phyloP scores from a whole-genome alignment of 164 flowering plant genomes.

The Chloranthus sessilifolius region DNA sequence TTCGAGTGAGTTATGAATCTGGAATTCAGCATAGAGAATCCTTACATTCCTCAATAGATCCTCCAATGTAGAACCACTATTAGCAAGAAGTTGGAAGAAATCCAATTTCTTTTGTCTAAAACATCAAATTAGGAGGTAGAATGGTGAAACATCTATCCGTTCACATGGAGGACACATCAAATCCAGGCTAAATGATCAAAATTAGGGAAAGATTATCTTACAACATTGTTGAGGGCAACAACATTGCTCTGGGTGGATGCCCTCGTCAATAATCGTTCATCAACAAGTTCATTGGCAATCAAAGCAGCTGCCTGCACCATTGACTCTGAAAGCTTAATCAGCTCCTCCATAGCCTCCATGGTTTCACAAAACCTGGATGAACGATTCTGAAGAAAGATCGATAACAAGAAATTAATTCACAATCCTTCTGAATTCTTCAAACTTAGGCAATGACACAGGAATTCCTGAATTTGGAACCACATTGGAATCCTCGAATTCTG shows the following conservation, averaged over 20 bases:
- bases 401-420: neutral
- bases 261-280: slow-evolving; percentile 53
- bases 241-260: slow-evolving; percentile 79
- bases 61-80: no score
- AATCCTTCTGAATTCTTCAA: neutral
- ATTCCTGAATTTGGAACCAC: no score
- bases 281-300: slow-evolving; percentile 89
- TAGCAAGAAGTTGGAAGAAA: no score
- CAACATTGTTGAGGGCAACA: slow-evolving; percentile 96
- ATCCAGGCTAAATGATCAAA: neutral
- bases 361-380: neutral
- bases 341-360: slow-evolving; percentile 97
- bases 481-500: neutral
- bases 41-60: no score
- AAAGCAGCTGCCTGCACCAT: slow-evolving; percentile 82
- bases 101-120: no score
- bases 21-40: no score
- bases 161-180: slow-evolving; percentile 5
- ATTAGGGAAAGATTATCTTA: slow-evolving; percentile 30
- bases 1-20: no score
- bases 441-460: neutral
- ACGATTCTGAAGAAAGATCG: neutral
- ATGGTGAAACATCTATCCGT: no score
- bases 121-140: no score
- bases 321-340: slow-evolving; percentile 70